Base-by-base conservation (phyloP, 192 early-diverging fungal species). In the Backusella liffmaniae region DNA sequence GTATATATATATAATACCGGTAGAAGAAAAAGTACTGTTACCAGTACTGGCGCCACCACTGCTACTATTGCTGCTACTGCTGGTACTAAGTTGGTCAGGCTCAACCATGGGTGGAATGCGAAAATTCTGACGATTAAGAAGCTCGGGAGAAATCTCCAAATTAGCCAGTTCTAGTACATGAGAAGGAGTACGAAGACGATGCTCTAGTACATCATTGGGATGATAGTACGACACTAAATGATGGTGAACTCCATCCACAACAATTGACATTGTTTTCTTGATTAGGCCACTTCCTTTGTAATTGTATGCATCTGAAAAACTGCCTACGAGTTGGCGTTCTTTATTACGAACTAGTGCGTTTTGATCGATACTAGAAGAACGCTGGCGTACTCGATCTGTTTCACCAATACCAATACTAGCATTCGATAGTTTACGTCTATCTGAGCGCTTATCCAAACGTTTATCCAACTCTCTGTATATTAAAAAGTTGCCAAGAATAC, bases 401-500 rank as follows among this genome's bases (percentile, higher is more conserved):
- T 62, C 56, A 62, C 46, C 46, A 49, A 49, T 49, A 49, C 46
- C 46, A n/a, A 29, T 29, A 62, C 56, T 62, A 13, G 56, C 44
- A 23, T 49, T 71, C 15, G 42, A 49, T 18, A 44, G 16, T 49
- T 71, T 44, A 6, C 70, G 70, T 71, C 21, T 44, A 26, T 29
- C 41, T 29, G 23, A 32, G 30, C 29, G 39, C 42, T 71, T 71
- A 29, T 71, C 26, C 7, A 18, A 12, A 18, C 67, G 34, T 23
- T 78, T 67, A 69, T 89, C 88, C 13, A 89, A 77, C 77, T 95
- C 94, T 39, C 92, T 90, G 85, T 95, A 95, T 30, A 94, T 84
- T 65, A 95, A 75, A 74, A 94, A 95, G 70, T 93, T 93, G 68
- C 91, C 91, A 36, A 92, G 81, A 35, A 95, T 94, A 39, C 94